phyloP scores from a whole-genome alignment of 1,284 basidiomycete species.

The Ustilago nuda region DNA sequence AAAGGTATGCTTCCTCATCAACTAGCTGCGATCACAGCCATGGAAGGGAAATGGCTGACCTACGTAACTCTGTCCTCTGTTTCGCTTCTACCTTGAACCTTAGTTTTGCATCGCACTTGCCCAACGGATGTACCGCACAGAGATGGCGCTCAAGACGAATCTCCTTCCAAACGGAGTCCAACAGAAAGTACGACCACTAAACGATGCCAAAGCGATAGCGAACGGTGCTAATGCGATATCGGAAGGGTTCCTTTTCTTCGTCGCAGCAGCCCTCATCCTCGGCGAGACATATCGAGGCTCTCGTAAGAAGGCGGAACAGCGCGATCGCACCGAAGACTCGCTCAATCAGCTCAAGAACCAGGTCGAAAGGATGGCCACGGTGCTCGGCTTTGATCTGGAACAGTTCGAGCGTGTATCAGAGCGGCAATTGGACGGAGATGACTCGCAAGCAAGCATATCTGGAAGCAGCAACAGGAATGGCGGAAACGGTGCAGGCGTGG shows the following conservation, averaged over 20 bases:
- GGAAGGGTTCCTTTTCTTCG: constrained; percentile 65
- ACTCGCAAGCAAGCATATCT: not conserved
- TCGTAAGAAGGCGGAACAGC: constrained; percentile 60
- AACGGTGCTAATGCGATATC: constrained; percentile 66
- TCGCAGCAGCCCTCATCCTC: constrained; percentile 64
- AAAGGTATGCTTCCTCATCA: constrained; percentile 26
- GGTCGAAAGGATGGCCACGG: constrained; percentile 41
- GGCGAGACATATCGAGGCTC: constrained; percentile 64
- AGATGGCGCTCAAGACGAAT: constrained; percentile 61
- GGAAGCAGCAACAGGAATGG: not conserved
- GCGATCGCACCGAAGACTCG: constrained; percentile 59
- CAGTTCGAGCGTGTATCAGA: constrained; percentile 28
- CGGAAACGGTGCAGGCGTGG: constrained; percentile 6
- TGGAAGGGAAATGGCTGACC: not conserved
- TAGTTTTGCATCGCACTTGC: constrained; percentile 64
- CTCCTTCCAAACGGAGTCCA: constrained; percentile 53
- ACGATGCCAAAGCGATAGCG: constrained; percentile 64
- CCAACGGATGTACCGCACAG: constrained; percentile 63
- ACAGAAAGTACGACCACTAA: constrained; percentile 66
- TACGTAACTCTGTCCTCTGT: not conserved
- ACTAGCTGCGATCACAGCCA: not conserved
- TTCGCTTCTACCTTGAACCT: not conserved
- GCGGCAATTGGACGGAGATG: constrained; percentile 9
- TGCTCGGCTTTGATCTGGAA: constrained; percentile 47
- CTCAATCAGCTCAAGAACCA: constrained; percentile 49